phyloP scores from a whole-genome alignment of 805 yeast species.

The Ogataea corticis region DNA sequence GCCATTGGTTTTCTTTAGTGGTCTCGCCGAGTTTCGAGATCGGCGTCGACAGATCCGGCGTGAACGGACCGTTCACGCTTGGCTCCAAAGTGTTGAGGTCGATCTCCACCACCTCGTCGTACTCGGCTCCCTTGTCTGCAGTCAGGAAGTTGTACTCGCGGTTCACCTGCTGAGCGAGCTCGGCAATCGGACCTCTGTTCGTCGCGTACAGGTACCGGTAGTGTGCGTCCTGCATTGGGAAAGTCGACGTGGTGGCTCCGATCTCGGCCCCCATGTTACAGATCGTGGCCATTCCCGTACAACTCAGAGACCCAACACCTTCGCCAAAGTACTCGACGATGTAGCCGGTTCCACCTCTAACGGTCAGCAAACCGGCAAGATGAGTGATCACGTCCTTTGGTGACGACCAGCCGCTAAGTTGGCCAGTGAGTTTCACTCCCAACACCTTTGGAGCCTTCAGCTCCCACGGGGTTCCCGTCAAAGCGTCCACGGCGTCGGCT shows the following conservation, averaged over 20 bases:
- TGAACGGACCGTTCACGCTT: slow-evolving; percentile 95
- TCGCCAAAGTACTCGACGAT: slow-evolving; percentile 96
- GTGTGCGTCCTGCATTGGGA: slow-evolving; percentile 95
- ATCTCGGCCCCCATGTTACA: slow-evolving; percentile 99
- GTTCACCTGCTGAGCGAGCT: slow-evolving; percentile 70
- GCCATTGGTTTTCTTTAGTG: slow-evolving; percentile 88
- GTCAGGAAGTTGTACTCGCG: slow-evolving; percentile 61
- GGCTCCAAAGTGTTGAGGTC: slow-evolving; percentile 91
- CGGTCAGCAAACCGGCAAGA: slow-evolving; percentile 92
- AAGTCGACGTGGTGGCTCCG: slow-evolving; percentile 96
- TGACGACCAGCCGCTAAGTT: slow-evolving; percentile 91
- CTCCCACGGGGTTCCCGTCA: slow-evolving; percentile 96
- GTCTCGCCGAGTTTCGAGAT: slow-evolving; percentile 82
- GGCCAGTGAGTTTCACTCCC: slow-evolving; percentile 94
- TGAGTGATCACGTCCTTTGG: slow-evolving; percentile 95
- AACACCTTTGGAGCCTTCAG: slow-evolving; percentile 94
- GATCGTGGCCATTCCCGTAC: slow-evolving; percentile 99
- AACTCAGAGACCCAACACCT: slow-evolving; percentile 88
- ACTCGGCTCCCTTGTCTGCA: slow-evolving; percentile 92
- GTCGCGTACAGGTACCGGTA: slow-evolving; percentile 84
- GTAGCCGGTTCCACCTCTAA: slow-evolving; percentile 97
- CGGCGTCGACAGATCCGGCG: slow-evolving; percentile 97
- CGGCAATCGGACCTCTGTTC: slow-evolving; percentile 80
- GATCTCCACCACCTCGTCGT: slow-evolving; percentile 90
- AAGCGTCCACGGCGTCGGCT: slow-evolving; percentile 98